These are phyloP conservation scores for Tricholoma matsutake DNA, from an alignment of 768 basidiomycete species.

Conservation along the genomic window DNA sequence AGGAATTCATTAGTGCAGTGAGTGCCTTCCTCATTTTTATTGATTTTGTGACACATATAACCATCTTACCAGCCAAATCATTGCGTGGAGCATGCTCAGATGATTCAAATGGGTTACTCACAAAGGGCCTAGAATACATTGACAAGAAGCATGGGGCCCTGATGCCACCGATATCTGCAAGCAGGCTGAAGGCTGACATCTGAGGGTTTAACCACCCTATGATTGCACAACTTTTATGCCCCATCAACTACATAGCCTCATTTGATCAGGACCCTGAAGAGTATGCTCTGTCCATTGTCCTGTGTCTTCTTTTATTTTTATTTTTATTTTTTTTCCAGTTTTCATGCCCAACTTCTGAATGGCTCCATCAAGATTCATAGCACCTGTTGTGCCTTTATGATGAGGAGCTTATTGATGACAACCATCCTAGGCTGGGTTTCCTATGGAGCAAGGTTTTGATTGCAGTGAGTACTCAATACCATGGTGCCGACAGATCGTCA, in stretches of 20 bases:
- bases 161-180: neutral
- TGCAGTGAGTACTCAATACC: neutral
- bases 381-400: neutral
- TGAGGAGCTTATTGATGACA: neutral
- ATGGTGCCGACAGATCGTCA: neutral
- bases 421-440: neutral
- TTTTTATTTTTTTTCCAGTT: neutral
- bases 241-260: neutral
- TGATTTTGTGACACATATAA: neutral
- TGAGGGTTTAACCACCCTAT: neutral
- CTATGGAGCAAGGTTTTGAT: neutral
- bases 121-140: neutral
- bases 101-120: neutral
- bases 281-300: too few relatives aligned
- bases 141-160: neutral
- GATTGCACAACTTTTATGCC: neutral
- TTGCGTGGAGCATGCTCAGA: neutral
- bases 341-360: neutral
- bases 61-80: neutral
- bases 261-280: neutral
- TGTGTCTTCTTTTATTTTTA: neutral
- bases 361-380: neutral
- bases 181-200: neutral
- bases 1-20: neutral
- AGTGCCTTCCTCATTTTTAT: neutral